phyloP scores from a whole-genome alignment of 805 yeast genomes.

The Komagataella ulmi region DNA sequence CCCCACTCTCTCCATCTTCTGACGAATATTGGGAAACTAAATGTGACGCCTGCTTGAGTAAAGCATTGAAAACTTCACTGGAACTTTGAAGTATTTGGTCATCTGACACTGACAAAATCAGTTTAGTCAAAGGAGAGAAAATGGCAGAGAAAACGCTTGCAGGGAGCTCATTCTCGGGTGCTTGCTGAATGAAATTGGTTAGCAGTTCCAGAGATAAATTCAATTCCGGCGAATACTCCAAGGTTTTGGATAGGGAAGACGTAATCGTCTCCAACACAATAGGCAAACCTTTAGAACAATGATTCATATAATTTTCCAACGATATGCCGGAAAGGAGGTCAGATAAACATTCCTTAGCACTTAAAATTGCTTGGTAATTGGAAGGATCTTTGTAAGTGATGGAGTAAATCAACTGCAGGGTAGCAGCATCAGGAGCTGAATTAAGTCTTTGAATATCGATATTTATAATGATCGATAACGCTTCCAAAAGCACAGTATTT shows the following conservation, averaged over 20 bases:
- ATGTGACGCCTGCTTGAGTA: conserved; percentile 30
- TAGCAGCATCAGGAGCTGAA: conserved; percentile 15
- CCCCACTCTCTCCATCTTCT: conserved; percentile 28
- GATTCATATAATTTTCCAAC: conserved; percentile 26
- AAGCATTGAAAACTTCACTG: conserved; percentile 56
- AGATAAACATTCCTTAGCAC: conserved; percentile 57
- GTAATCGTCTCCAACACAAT: conserved; percentile 26
- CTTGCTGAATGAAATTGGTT: conserved; percentile 31
- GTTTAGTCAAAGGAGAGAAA: conserved; percentile 27
- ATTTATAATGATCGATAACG: conserved; percentile 43
- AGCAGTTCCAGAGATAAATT: conserved; percentile 46
- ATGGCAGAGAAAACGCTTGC: conserved; percentile 24
- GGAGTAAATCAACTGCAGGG: conserved; percentile 42
- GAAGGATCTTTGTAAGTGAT: conserved; percentile 65
- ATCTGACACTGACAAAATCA: conserved; percentile 40
- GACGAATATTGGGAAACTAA: conserved; percentile 19
- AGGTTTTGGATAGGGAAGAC: conserved; percentile 15
- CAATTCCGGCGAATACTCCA: conserved; percentile 47
- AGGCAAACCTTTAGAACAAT: conserved; percentile 42
- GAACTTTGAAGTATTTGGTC: conserved; percentile 68
- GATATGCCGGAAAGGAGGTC: conserved; percentile 38
- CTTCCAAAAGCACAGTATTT: conserved; percentile 58
- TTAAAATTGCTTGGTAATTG: conserved; percentile 54
- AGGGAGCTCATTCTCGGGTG: conserved; percentile 24
- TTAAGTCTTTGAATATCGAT: conserved; percentile 24